These are phyloP conservation scores for Penicillium bialowiezense DNA, from an alignment of 495 filamentous ascomycete genomes.

Conservation along the genomic window DNA sequence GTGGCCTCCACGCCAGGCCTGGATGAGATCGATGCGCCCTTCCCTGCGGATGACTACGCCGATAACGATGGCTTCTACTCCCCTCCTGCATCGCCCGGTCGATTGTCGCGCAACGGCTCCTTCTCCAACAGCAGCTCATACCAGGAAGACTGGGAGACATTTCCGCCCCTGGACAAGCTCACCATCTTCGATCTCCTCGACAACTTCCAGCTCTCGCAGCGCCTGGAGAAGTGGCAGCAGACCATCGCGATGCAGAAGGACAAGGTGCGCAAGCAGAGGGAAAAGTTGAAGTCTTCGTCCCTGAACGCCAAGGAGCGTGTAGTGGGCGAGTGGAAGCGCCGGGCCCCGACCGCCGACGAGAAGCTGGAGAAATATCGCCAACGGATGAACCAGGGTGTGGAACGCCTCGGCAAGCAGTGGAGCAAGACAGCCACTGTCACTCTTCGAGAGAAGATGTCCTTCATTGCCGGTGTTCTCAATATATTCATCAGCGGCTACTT, in stretches of 20 bases:
- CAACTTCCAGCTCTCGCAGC: slow-evolving; percentile 84
- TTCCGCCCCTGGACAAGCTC: slow-evolving; percentile 86
- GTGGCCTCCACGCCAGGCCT: slow-evolving; percentile 23
- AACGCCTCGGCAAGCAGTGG: slow-evolving; percentile 81
- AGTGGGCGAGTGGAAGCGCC: slow-evolving; percentile 81
- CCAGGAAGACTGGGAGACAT: slow-evolving; percentile 85
- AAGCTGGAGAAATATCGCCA: slow-evolving; percentile 87
- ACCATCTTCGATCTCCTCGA: slow-evolving; percentile 92
- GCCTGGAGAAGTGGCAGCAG: slow-evolving; percentile 83
- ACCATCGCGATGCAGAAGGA: slow-evolving; percentile 77
- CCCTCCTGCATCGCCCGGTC: slow-evolving; percentile 32
- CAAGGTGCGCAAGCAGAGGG: slow-evolving; percentile 76
- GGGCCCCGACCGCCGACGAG: slow-evolving; percentile 82
- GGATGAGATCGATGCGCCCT: slow-evolving; percentile 20
- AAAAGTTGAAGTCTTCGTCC: slow-evolving; percentile 62
- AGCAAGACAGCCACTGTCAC: slow-evolving; percentile 85
- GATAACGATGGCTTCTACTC: slow-evolving; percentile 38
- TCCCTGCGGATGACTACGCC: slow-evolving; percentile 21
- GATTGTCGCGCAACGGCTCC: slow-evolving; percentile 66
- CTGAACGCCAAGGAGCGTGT: slow-evolving; percentile 65
- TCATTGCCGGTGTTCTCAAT: slow-evolving; percentile 93
- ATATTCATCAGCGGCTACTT: slow-evolving; percentile 95
- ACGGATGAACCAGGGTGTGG: slow-evolving; percentile 83
- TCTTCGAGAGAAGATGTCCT: slow-evolving; percentile 87
- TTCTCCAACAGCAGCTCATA: slow-evolving; percentile 75